phyloP scores from a whole-genome alignment of 768 basidiomycete genomes.

The Chalciporus pseudorubinellus region DNA sequence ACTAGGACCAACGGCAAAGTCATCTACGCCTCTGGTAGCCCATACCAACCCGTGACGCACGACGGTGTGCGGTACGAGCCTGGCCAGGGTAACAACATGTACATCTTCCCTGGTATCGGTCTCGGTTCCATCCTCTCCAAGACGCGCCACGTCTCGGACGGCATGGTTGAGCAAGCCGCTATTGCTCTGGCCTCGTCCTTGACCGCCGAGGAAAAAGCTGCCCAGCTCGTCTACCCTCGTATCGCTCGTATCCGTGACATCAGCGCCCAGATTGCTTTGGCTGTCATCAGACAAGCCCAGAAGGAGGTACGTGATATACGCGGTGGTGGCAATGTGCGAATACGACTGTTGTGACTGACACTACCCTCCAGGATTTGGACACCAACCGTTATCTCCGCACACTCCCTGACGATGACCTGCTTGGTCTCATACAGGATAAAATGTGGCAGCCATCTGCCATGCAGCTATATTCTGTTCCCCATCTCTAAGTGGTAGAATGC shows the following conservation, averaged over 20 bases:
- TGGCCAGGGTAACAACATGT: constrained; percentile 83
- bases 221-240: constrained; percentile 66
- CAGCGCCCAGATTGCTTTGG: constrained; percentile 56
- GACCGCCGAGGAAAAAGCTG: constrained; percentile 50
- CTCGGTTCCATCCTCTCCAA: constrained; percentile 59
- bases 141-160: constrained; percentile 58
- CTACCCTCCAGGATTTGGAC: constrained; percentile 38
- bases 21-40: constrained; percentile 73
- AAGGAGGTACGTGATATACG: constrained; percentile 47
- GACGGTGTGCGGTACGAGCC: constrained; percentile 53
- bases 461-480: constrained; percentile 2
- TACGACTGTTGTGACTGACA: neutral
- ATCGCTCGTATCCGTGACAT: constrained; percentile 65
- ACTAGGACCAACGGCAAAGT: constrained; percentile 60
- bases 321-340: too few relatives aligned
- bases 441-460: constrained; percentile 50
- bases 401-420: constrained; percentile 45
- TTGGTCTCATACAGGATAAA: constrained; percentile 50
- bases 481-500: constrained; percentile 12
- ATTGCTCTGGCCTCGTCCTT: constrained; percentile 60
- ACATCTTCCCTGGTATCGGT: constrained; percentile 62
- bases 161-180: constrained; percentile 67
- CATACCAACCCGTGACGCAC: constrained; percentile 54
- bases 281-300: constrained; percentile 65
- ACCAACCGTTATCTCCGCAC: constrained; percentile 46